Conservation (phyloP, 31 red algal species). For the Endocladia muricata region DNA sequence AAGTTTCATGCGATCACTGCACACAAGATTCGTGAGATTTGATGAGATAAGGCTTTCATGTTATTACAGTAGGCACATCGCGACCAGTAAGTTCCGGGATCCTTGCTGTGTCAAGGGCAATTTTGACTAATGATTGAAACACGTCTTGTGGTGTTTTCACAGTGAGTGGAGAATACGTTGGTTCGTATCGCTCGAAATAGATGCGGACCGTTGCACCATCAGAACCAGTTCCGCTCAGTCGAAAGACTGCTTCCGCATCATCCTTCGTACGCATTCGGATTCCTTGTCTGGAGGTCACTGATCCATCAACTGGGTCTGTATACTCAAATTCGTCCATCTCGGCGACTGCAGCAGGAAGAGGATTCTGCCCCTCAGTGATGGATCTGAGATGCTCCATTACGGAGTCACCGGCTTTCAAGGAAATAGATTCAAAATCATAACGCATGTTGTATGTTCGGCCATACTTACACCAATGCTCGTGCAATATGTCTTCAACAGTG, state of each 20-base stretch:
- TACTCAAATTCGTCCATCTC: slow-evolving; percentile 60
- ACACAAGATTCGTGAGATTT: too few relatives aligned
- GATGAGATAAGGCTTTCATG: slow-evolving; percentile 4
- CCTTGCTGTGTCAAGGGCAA: slow-evolving; percentile 23
- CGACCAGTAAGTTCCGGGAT: slow-evolving; percentile 59
- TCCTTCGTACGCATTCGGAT: slow-evolving; percentile 41
- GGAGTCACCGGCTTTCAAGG: slow-evolving; percentile 13
- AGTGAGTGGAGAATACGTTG: background rate
- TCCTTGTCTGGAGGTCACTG: slow-evolving; percentile 47
- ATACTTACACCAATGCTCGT: slow-evolving; percentile 64
- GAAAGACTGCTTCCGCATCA: slow-evolving; percentile 36
- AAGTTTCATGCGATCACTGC: too few relatives aligned
- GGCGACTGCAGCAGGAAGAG: background rate
- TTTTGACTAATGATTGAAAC: slow-evolving; percentile 23
- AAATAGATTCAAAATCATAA: slow-evolving; percentile 55
- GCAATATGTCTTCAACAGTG: slow-evolving; percentile 57
- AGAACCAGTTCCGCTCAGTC: slow-evolving; percentile 69
- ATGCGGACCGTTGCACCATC: slow-evolving; percentile 78
- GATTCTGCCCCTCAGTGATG: background rate
- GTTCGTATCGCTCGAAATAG: slow-evolving; percentile 74
- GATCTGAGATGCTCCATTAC: slow-evolving; percentile 33
- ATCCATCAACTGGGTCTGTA: slow-evolving; percentile 66
- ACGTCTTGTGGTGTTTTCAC: slow-evolving; percentile 16
- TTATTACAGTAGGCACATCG: slow-evolving; percentile 49
- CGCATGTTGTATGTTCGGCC: slow-evolving; percentile 63